Base-by-base conservation (phyloP, 768 basidiomycete genomes). In the Tylopilus felleus region DNA sequence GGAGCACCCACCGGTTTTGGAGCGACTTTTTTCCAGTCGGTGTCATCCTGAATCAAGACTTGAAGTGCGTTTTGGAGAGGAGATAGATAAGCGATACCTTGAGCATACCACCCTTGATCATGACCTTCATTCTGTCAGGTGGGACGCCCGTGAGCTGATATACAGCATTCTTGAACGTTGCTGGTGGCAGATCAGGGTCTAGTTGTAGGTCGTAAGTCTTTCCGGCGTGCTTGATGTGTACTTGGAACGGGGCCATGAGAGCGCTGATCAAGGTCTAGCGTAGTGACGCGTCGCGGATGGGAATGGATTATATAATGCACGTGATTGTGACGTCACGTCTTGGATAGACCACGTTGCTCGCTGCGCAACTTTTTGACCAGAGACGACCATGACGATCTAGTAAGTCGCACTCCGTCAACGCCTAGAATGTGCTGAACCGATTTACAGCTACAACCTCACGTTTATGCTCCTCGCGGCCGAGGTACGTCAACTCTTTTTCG, bases 71-170 rank as follows among this genome's bases (percentile, higher is more conserved):
- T 36, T 42, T 1, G 10, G 31, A 29, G 1, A 29, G 6, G 16
- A 25, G 33, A 35, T 16, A 19, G n/a, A 33, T 27, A 29, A 27
- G 21, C 19, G 17, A 8, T 73, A 90, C 93, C 82, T 95, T 96
- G 63, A 97, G 80, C 51, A 93, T 78, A 35, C 88, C 90, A 50
- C 90, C 90, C 68, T 97, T 98, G 68, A 95, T 80, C 89, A 97
- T 94, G 59, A 98, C 88, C 74, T 98, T 99, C 92, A 97, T 95
- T 45, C 94, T 80, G 66, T 96, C 93, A 33, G 83, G 71, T 4
- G 91, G 93, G 3, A 98, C 88, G 8, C 93, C 93, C 0, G 94
- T 98, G 43, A 78, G 74, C 40, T 86, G 80, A 64, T 89, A 90
- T 31, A 98, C 77, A 5, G 83, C 77, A 57, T 92, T 83, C 70